A percentile compares a stretch with the other conserved stretches of the same genome.
phyloP scores from a whole-genome alignment of 306 rosid species.

The Quercus rubra region DNA sequence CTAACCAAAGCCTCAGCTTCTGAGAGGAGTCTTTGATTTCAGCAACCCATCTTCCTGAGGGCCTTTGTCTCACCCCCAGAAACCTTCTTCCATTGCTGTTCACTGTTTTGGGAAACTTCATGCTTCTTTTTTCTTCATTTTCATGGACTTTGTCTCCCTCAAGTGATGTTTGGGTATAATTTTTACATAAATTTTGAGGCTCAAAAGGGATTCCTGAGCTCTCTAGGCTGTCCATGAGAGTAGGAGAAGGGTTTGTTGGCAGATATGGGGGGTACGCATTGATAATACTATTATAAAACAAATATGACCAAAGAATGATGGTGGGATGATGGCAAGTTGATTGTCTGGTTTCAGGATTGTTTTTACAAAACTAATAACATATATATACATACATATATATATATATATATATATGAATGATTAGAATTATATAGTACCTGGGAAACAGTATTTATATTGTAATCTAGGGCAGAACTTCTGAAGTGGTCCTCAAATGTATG shows the following conservation, averaged over 20 bases:
- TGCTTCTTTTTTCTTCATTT: constrained; percentile 12
- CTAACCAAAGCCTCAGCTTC: constrained; percentile 87
- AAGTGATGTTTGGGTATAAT: constrained; percentile 6
- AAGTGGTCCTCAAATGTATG: too few species aligned
- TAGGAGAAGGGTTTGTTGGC: constrained; percentile 29
- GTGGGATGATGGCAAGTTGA: constrained; percentile 32
- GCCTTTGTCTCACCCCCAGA: constrained; percentile 87
- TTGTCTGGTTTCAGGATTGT: neutral
- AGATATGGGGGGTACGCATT: constrained; percentile 18
- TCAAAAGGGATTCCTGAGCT: constrained; percentile 29
- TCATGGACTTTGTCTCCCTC: constrained; percentile 21
- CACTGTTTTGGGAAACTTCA: constrained; percentile 20
- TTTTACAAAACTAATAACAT: neutral
- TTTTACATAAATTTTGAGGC: constrained; percentile 30
- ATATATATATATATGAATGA: too few species aligned
- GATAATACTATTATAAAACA: constrained; percentile 9
- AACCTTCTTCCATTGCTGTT: constrained; percentile 44
- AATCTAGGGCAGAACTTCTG: too few species aligned
- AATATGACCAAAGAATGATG: constrained; percentile 26
- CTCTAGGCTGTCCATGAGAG: constrained; percentile 48
- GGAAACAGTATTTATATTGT: too few species aligned
- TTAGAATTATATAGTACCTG: too few species aligned
- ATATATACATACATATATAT: too few species aligned
- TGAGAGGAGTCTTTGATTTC: constrained; percentile 85
- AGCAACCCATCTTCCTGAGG: constrained; percentile 96